Percentiles rank a stretch among this genome's conserved stretches.
phyloP scores from a whole-genome alignment of 1,284 basidiomycete species.

The Trichosporon sp. region DNA sequence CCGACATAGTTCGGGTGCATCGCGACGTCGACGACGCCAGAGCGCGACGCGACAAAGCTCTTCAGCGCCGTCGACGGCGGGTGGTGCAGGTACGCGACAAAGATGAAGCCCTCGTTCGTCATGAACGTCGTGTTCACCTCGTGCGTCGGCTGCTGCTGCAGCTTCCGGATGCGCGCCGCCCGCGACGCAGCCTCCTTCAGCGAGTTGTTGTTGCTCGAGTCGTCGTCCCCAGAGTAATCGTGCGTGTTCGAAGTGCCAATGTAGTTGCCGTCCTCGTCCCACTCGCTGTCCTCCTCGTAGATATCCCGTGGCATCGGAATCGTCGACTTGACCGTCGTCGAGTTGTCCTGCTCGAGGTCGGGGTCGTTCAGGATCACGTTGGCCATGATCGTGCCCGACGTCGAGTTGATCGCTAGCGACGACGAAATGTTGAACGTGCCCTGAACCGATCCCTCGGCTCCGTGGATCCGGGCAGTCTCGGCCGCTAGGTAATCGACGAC shows the following conservation, averaged over 20 bases:
- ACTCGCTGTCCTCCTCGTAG: background rate
- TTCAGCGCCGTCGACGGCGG: conserved; percentile 33
- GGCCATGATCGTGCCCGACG: conserved; percentile 37
- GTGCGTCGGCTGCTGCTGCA: conserved; percentile 18
- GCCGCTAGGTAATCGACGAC: conserved; percentile 34
- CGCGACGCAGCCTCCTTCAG: conserved; percentile 1
- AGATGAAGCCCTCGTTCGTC: conserved; percentile 41
- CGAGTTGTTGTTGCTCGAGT: background rate
- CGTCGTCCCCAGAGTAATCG: background rate
- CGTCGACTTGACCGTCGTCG: conserved; percentile 12
- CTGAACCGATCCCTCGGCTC: conserved; percentile 34
- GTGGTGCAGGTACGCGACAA: conserved; percentile 42
- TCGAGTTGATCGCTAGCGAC: conserved; percentile 40
- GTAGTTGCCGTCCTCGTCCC: background rate
- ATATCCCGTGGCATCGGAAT: conserved; percentile 14
- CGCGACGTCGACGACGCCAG: conserved; percentile 36
- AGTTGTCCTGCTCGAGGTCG: conserved; percentile 14
- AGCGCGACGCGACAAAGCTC: conserved; percentile 28
- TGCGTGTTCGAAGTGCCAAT: background rate
- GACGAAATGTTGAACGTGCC: conserved; percentile 45
- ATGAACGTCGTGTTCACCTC: conserved; percentile 35
- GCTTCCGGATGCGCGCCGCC: background rate
- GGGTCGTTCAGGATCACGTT: conserved; percentile 43
- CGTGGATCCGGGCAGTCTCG: conserved; percentile 28
- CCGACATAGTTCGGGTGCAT: conserved; percentile 47